These are phyloP conservation scores for Guyanaporus albipodus DNA, from an alignment of 768 basidiomycete genomes.

Conservation along the genomic window DNA sequence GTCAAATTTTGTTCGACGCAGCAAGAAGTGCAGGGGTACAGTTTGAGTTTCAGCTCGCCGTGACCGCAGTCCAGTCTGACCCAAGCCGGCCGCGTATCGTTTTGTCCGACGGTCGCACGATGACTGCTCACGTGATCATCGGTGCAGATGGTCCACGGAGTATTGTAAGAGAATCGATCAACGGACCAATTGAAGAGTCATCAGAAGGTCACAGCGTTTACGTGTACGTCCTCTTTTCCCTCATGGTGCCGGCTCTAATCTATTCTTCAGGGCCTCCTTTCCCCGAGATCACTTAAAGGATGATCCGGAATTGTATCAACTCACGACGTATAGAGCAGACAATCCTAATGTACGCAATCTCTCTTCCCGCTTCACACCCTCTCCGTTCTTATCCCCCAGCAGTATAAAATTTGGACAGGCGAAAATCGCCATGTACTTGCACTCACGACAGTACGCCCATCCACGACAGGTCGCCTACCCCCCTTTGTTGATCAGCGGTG, in stretches of 20 bases:
- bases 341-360: conserved; percentile 20
- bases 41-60: conserved; percentile 44
- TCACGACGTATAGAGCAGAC: conserved; percentile 23
- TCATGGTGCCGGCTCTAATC: neutral
- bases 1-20: conserved; percentile 44
- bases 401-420: conserved; percentile 29
- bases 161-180: conserved; percentile 35
- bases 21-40: conserved; percentile 47
- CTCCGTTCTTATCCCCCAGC: neutral
- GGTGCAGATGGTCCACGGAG: conserved; percentile 61
- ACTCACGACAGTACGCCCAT: conserved; percentile 22
- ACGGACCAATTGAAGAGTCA: conserved; percentile 28
- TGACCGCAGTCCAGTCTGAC: conserved; percentile 32
- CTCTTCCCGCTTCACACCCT: neutral
- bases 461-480: neutral
- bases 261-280: conserved; percentile 36
- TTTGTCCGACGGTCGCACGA: conserved; percentile 41
- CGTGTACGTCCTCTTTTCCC: conserved; percentile 34
- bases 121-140: conserved; percentile 52
- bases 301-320: conserved; percentile 40
- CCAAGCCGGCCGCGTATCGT: conserved; percentile 28
- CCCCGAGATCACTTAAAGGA: conserved; percentile 39
- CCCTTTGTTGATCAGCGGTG: neutral
- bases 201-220: conserved; percentile 40
- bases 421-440: conserved; percentile 22